Evolutionary conservation across 164 flowering plant genomes (phyloP).

Genomic region (Vitis vinifera): DNA sequence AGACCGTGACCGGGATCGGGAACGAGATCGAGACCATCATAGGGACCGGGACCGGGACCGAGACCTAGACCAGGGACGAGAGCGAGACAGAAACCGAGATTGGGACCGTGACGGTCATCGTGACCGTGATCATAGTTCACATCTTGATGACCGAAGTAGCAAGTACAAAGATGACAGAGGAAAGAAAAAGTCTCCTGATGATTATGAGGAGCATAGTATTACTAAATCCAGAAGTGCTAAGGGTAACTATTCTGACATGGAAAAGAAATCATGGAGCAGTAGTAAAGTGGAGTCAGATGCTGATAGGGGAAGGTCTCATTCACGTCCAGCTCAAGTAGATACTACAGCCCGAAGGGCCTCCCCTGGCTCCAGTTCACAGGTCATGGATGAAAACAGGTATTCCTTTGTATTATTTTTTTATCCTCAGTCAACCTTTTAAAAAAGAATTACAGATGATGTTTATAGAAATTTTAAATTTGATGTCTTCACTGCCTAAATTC

Average conservation of each 20-base stretch:
- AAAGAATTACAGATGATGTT: neutral
- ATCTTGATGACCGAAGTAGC: constrained; percentile 19
- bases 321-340: constrained; percentile 23
- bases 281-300: constrained; percentile 26
- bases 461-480: neutral
- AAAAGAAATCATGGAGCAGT: constrained; percentile 23
- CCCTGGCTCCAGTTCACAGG: constrained; percentile 22
- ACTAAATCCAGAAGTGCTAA: constrained; percentile 18
- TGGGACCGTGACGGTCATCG: neutral
- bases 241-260: constrained; percentile 17
- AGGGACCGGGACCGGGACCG: constrained; percentile 11
- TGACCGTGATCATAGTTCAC: constrained; percentile 14
- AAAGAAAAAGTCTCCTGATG: constrained; percentile 36
- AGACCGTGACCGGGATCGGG: constrained; percentile 11
- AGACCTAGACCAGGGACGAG: neutral
- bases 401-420: neutral
- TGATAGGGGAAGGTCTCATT: constrained; percentile 30
- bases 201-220: constrained; percentile 23
- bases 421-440: neutral
- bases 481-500: neutral
- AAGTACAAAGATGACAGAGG: constrained; percentile 27
- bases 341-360: constrained; percentile 12
- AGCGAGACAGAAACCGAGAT: neutral
- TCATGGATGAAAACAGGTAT: constrained; percentile 29
- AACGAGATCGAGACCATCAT: constrained; percentile 12